Base-by-base conservation (phyloP, 2,329 filamentous ascomycete species). In the Sodiomyces alkalinus region DNA sequence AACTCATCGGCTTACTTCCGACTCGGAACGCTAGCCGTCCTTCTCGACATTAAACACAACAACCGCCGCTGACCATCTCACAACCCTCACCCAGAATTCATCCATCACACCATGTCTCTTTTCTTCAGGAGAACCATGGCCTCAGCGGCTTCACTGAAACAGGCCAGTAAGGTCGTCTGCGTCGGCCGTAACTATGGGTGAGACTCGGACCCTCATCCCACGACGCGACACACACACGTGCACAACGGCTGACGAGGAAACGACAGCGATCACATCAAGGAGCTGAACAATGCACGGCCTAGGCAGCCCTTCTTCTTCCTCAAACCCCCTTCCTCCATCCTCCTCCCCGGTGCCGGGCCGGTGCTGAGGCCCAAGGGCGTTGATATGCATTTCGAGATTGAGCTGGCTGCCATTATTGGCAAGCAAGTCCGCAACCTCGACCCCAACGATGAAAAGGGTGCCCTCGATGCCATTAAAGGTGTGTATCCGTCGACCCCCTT, bases 261-360 rank as follows among this genome's bases (percentile, higher is more conserved):
- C n/a, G 19, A 20, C 45, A 90, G 82, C 45, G 90, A 93, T 54
- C 90, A 98, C 58, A 79, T 96, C 48, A 72, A 78, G 38, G 90
- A 98, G 62, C 70, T 98, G 41, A 85, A 85, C 55, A 93, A 78
- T 55, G 64, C 68, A 35, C 74, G 74, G 39, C 90, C 90, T 28
- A 92, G 90, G 53, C 85, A 94, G 56, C 90, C 90, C 16, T 96
- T 98, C 61, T 98, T 94, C 74, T 98, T 98, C 68, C 71, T 96
- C 42, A 98, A 98, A 66, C 90, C 90, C 2, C 60, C 86, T 1
- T 82, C 80, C 22, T 81, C 85, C 4, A 81, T 98, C 42, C 68
- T 96, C 4, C 65, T 80, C 14, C 83, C 83, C 0, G 69, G 72
- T 17, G 68, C 74, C 32, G 86, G 86, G 1, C 77, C 86, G 3